A percentile compares a stretch with the other conserved stretches of the same genome.
Conservation (phyloP, 2,329 filamentous ascomycete species). For the Clarireedia homoeocarpa region DNA sequence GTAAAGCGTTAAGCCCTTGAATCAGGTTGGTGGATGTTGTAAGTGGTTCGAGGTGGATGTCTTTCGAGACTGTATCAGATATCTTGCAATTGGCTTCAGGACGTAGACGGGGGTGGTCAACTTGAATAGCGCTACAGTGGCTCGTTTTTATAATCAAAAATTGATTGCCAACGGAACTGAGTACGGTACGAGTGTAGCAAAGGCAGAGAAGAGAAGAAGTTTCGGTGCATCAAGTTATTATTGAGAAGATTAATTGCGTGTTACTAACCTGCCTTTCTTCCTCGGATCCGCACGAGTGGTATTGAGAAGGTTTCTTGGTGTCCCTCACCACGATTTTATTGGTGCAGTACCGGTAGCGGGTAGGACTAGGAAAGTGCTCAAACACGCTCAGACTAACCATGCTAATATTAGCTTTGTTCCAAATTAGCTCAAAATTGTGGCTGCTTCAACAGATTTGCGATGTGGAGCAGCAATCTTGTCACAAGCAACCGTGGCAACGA, state of each 20-base stretch:
- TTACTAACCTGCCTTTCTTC: not conserved
- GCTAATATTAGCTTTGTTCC: not conserved
- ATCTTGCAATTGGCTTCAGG: not conserved
- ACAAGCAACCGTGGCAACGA: too few species aligned
- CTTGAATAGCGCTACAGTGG: too few species aligned
- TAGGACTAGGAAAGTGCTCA: conserved; percentile 2
- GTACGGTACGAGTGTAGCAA: too few species aligned
- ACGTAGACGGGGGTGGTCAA: not conserved
- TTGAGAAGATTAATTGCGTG: not conserved
- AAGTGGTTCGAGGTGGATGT: not conserved
- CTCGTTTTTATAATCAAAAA: too few species aligned
- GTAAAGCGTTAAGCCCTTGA: not conserved
- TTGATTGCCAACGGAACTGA: too few species aligned
- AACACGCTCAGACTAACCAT: conserved; percentile 6
- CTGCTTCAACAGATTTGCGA: not conserved
- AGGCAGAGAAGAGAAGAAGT: too few species aligned
- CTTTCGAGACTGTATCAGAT: not conserved
- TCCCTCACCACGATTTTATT: not conserved
- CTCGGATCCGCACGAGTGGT: not conserved
- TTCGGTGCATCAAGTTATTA: not conserved
- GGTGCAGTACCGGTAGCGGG: not conserved
- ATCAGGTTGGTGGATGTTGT: not conserved
- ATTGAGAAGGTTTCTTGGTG: not conserved
- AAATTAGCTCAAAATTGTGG: not conserved
- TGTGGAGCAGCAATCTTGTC: too few species aligned